Conservation (phyloP, 148 eudicot species). For the Nepenthes mirabilis region DNA sequence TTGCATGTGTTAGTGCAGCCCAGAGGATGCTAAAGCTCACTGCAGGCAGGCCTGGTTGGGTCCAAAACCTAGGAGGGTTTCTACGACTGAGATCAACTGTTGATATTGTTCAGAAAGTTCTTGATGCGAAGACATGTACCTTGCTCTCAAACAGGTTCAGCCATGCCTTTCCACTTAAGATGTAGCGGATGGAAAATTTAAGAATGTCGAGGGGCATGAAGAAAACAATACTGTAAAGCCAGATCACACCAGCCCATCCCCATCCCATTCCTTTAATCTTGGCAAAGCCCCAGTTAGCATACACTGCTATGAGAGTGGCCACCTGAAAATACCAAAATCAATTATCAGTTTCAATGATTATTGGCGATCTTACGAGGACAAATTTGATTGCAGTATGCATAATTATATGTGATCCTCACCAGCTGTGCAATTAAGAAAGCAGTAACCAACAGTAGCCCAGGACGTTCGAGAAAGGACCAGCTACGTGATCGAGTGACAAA, state of each 20-base stretch:
- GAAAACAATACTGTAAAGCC: slow-evolving; percentile 1
- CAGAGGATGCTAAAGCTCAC: not conserved
- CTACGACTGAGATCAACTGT: too few species aligned
- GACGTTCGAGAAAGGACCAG: not conserved
- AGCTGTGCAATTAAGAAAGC: not conserved
- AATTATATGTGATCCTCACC: not conserved
- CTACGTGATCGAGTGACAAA: not conserved
- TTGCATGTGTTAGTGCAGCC: not conserved
- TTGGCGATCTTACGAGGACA: too few species aligned
- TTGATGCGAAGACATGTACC: not conserved
- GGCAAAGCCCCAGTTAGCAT: slow-evolving; percentile 2
- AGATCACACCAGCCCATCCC: slow-evolving; percentile 3
- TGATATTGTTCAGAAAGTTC: too few species aligned
- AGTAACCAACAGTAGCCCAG: not conserved
- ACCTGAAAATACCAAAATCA: not conserved
- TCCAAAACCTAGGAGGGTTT: too few species aligned
- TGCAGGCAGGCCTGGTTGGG: too few species aligned
- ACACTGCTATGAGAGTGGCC: slow-evolving; percentile 2
- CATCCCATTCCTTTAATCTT: slow-evolving; percentile 2
- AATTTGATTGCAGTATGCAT: not conserved
- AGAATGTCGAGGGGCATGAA: slow-evolving; percentile 1
- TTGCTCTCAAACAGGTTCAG: not conserved
- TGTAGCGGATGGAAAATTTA: not conserved
- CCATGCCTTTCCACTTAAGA: not conserved
- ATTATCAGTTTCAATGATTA: not conserved